Base-by-base conservation (phyloP, 306 rosid species). In the Acmispon strigosus region DNA sequence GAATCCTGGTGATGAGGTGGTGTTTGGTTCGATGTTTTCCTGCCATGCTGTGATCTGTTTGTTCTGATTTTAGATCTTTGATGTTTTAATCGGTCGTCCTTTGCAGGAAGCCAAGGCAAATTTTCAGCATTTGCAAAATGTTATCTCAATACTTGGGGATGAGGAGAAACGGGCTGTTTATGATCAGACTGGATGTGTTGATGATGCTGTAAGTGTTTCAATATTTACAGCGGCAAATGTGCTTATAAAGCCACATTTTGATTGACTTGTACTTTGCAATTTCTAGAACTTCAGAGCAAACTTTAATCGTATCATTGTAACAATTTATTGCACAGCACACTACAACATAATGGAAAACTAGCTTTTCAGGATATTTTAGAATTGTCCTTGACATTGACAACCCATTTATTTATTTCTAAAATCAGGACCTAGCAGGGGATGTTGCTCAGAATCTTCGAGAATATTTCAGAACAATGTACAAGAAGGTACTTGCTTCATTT, bases 151-250 rank as follows among this genome's bases (percentile, higher is more conserved):
- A 77, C 97, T 94, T 9, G 96, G 97, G 54, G 99, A 94, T 59
- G 91, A 83, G 75, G 99, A 94, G 74, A 94, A 89, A 70, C 86
- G 99, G 41, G 81, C 90, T 1, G 55, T 89, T 9, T 94, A 94
- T 88, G 97, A 93, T 76, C 91, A 91, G 84, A 91, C 97, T 66
- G 97, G 99, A 42, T 89, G 91, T 66, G 63, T 89, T 59, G 96
- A 91, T 22, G 97, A 89, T 86, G 95, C 84, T 29, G 98, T 90
- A 75, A 87, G 98, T 80, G 15, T 20, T 53, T 39, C 48, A 8
- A 39, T 39, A 8, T 39, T 39, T 39, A 9, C 0, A 29, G 15
- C 52, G 32, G 49, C n/a, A 41, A 41, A 41, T 42, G 7, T 4
- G 37, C 8, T 6, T 4, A 32, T 32, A 0, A 32, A 0, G 37